A percentile compares a stretch with the other conserved stretches of the same genome.
Evolutionary conservation across 1,284 basidiomycete species (phyloP).

Genomic region (Rhodotorula sp.): DNA sequence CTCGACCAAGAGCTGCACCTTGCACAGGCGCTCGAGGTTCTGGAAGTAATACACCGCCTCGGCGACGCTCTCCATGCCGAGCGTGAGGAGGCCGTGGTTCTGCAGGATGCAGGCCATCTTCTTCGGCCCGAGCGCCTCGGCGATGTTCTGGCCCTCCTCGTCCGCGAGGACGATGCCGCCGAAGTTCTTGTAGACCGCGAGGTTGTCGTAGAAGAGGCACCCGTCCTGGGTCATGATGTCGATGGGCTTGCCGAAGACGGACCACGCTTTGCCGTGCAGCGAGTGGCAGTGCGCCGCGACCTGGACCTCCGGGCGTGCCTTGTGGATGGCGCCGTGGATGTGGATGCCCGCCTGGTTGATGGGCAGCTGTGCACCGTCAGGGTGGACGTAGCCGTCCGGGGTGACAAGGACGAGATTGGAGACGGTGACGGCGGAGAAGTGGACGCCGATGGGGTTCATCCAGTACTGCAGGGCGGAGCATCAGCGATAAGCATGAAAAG

Average conservation of each 20-base stretch:
- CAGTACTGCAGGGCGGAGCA: conserved; percentile 24
- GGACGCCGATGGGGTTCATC: conserved; percentile 51
- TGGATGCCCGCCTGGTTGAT: conserved; percentile 46
- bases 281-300: conserved; percentile 51
- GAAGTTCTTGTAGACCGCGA: conserved; percentile 49
- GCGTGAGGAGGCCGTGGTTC: conserved; percentile 49
- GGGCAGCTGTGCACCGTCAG: conserved; percentile 49
- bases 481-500: too few species aligned
- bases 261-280: conserved; percentile 49
- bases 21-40: conserved; percentile 44
- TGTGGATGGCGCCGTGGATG: conserved; percentile 36
- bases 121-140: conserved; percentile 50
- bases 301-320: conserved; percentile 47
- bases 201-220: conserved; percentile 50
- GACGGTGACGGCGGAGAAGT: conserved; percentile 47
- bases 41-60: conserved; percentile 50
- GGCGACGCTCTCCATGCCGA: conserved; percentile 47
- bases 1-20: conserved; percentile 51
- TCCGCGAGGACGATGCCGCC: conserved; percentile 53
- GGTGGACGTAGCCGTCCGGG: conserved; percentile 49
- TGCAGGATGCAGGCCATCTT: conserved; percentile 51
- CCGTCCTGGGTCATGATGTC: conserved; percentile 52
- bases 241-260: conserved; percentile 47
- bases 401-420: conserved; percentile 49
- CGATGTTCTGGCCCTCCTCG: conserved; percentile 52